A percentile compares a stretch with the other conserved stretches of the same genome.
Evolutionary conservation across 2,329 filamentous ascomycete species (phyloP).

Genomic region (Byssothecium circinans): DNA sequence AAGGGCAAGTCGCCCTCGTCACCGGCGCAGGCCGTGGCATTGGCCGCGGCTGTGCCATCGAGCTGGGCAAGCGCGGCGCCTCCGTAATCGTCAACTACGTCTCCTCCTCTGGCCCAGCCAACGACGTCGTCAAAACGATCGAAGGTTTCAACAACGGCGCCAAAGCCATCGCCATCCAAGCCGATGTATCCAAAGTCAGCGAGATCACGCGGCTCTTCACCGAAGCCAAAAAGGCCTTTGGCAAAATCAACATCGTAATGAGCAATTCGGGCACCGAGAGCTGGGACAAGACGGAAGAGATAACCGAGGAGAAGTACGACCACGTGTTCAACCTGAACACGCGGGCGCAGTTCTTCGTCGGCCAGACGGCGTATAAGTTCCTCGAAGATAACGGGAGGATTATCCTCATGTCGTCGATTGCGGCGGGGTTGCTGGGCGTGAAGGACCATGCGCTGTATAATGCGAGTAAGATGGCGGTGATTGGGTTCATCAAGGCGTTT

Average conservation of each 20-base stretch:
- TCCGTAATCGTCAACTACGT: conserved; percentile 68
- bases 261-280: conserved; percentile 62
- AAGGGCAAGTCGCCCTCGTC: conserved; percentile 61
- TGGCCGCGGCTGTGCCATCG: conserved; percentile 66
- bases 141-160: conserved; percentile 51
- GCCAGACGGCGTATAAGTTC: conserved; percentile 72
- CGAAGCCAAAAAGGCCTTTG: conserved; percentile 47
- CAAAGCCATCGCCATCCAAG: conserved; percentile 60
- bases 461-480: conserved; percentile 71
- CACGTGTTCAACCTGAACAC: conserved; percentile 71
- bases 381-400: conserved; percentile 70
- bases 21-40: conserved; percentile 68
- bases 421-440: conserved; percentile 66
- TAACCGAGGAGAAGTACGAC: conserved; percentile 70
- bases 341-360: conserved; percentile 75
- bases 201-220: conserved; percentile 62
- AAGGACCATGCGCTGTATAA: conserved; percentile 73
- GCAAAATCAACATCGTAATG: conserved; percentile 53
- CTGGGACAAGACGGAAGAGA: conserved; percentile 69
- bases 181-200: conserved; percentile 56
- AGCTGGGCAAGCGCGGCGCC: conserved; percentile 66
- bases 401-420: conserved; percentile 74
- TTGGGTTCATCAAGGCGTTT: conserved; percentile 71
- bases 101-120: conserved; percentile 53
- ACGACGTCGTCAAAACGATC: conserved; percentile 53